phyloP scores from a whole-genome alignment of 2,329 filamentous ascomycete species.

The Colletotrichum lini region DNA sequence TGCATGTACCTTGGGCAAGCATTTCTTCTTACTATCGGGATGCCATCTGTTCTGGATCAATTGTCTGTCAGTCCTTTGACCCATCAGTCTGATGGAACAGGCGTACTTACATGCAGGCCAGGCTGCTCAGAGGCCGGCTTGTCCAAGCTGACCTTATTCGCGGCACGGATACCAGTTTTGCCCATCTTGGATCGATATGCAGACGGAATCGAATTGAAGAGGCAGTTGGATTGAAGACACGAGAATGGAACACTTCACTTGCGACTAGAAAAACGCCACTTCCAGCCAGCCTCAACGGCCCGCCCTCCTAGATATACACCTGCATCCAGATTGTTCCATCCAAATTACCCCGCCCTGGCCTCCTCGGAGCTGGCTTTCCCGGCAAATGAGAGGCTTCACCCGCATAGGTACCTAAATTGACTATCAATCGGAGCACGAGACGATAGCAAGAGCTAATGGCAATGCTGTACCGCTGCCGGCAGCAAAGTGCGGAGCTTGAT shows the following conservation, averaged over 20 bases:
- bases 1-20: neutral
- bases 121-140: conserved; percentile 79
- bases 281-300: neutral
- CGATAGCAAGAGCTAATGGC: conserved; percentile 10
- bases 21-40: conserved; percentile 77
- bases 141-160: conserved; percentile 80
- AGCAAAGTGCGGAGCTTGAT: conserved; percentile 36
- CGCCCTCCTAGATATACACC: conserved; percentile 27
- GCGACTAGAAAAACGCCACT: neutral
- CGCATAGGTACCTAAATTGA: neutral
- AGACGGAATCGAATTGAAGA: neutral
- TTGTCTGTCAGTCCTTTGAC: neutral
- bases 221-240: neutral
- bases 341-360: conserved; percentile 38
- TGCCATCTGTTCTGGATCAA: conserved; percentile 86
- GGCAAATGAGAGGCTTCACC: conserved; percentile 20
- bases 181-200: conserved; percentile 65
- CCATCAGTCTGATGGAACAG: neutral
- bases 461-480: conserved; percentile 4
- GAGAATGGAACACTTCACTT: neutral
- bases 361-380: conserved; percentile 15
- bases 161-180: conserved; percentile 72
- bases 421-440: conserved; percentile 29
- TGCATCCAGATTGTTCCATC: neutral
- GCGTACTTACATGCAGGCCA: conserved; percentile 75